phyloP scores from a whole-genome alignment of 78 protist species.

The Pigoraptor vietnamica region DNA sequence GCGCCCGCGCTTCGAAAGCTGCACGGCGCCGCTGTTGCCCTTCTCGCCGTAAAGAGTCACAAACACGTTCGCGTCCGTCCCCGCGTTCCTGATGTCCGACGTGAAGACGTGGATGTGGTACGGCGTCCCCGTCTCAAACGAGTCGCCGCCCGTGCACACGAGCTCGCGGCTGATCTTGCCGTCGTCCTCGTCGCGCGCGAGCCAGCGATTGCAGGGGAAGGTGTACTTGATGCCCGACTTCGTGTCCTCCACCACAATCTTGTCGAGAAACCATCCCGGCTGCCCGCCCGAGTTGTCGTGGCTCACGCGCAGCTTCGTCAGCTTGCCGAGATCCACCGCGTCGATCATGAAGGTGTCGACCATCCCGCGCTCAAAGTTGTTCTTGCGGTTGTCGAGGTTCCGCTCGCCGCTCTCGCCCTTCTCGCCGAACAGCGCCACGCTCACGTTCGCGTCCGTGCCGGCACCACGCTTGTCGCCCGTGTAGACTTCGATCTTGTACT shows the following conservation, averaged over 20 bases:
- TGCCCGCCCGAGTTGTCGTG: constrained; percentile 6
- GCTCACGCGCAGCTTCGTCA: neutral
- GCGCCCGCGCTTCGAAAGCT: neutral
- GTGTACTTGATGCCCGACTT: neutral
- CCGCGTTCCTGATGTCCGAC: neutral
- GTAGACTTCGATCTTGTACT: neutral
- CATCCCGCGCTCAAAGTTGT: neutral
- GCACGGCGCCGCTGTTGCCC: neutral
- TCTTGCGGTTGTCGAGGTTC: neutral
- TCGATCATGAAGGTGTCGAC: neutral
- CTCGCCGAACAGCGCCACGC: neutral
- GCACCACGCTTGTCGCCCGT: constrained; percentile 5
- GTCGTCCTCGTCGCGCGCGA: constrained; percentile 22
- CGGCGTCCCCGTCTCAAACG: neutral
- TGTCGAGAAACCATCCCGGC: constrained; percentile 21
- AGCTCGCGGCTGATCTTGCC: constrained; percentile 1
- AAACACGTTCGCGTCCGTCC: constrained; percentile 16
- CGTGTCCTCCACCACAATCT: neutral
- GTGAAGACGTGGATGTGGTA: neutral
- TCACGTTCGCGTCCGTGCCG: constrained; percentile 20
- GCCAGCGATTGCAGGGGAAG: constrained; percentile 16
- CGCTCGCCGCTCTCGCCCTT: neutral
- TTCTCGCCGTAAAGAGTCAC: neutral
- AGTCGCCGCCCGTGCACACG: neutral
- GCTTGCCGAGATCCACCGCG: neutral